Percentiles rank a stretch among this genome's conserved stretches.
phyloP scores from a whole-genome alignment of 1,284 basidiomycete species.

The Leccinum discolor region DNA sequence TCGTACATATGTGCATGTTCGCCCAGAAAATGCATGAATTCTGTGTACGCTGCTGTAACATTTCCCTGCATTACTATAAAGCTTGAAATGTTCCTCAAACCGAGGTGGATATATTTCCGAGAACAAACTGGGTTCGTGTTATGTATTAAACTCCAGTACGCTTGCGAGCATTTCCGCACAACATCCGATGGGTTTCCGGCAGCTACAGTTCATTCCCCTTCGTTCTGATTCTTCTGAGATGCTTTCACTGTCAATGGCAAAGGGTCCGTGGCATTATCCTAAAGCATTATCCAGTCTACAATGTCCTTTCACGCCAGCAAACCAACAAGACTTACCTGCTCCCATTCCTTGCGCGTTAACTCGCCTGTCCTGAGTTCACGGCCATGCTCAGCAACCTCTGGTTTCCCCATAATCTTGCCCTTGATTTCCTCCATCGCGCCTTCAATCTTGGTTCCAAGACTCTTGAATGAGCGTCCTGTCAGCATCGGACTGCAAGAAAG shows the following conservation, averaged over 20 bases:
- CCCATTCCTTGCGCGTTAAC: slow-evolving; percentile 44
- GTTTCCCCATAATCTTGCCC: slow-evolving; percentile 51
- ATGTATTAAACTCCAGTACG: neutral
- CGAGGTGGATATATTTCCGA: neutral
- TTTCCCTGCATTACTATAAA: too few relatives aligned
- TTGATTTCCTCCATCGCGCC: slow-evolving; percentile 53
- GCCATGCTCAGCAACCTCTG: slow-evolving; percentile 47
- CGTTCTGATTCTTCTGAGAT: neutral
- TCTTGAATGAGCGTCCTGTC: slow-evolving; percentile 23
- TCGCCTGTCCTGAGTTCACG: slow-evolving; percentile 49
- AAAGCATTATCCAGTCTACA: too few relatives aligned
- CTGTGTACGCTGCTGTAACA: too few relatives aligned
- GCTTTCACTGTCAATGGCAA: neutral
- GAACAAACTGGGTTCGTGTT: neutral
- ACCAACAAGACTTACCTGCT: slow-evolving; percentile 32
- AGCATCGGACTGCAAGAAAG: neutral
- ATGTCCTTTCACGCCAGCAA: neutral
- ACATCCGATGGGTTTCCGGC: too few relatives aligned
- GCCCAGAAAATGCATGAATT: too few relatives aligned
- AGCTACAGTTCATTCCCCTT: neutral
- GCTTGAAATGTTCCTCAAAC: neutral
- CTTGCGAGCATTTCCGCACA: neutral
- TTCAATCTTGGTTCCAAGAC: slow-evolving; percentile 44
- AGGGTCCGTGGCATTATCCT: slow-evolving; percentile 10
- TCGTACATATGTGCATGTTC: too few relatives aligned